These are phyloP conservation scores for Solanum tarapatanum DNA, from an alignment of 257 asterid species.

Conservation along the genomic window DNA sequence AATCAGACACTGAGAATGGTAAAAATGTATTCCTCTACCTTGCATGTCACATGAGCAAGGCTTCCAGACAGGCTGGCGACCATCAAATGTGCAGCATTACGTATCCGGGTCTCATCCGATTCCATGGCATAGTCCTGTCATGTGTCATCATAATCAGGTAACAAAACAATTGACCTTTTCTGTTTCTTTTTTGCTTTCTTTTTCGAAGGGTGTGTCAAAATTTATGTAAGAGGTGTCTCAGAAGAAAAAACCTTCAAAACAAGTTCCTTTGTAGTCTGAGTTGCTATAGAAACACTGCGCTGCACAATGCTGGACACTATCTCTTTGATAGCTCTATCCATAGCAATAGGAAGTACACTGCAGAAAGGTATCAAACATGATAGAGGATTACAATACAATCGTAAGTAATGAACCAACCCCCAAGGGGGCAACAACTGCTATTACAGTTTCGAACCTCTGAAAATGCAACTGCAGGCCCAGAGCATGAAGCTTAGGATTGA, in stretches of 20 bases:
- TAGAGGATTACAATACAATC: neutral
- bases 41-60: constrained; percentile 98
- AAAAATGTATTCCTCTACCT: constrained; percentile 35
- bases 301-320: constrained; percentile 81
- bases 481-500: constrained; percentile 66
- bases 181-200: neutral
- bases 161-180: neutral
- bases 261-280: constrained; percentile 94
- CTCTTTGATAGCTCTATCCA: constrained; percentile 95
- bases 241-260: constrained; percentile 61
- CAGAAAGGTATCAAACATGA: constrained; percentile 13
- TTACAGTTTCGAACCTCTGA: constrained; percentile 60
- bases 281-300: constrained; percentile 93
- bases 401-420: neutral
- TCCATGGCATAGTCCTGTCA: constrained; percentile 95
- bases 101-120: constrained; percentile 81
- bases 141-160: neutral
- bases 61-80: constrained; percentile 98
- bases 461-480: constrained; percentile 63
- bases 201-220: neutral
- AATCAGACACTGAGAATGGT: neutral
- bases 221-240: neutral
- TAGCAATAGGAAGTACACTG: constrained; percentile 83
- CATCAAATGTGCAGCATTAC: constrained; percentile 95
- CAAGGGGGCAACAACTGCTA: neutral